Evolutionary conservation across 2,329 filamentous ascomycete genomes (phyloP), one percentile per base, ranked within the genome.

Genomic region (Seiridium unicorne): DNA sequence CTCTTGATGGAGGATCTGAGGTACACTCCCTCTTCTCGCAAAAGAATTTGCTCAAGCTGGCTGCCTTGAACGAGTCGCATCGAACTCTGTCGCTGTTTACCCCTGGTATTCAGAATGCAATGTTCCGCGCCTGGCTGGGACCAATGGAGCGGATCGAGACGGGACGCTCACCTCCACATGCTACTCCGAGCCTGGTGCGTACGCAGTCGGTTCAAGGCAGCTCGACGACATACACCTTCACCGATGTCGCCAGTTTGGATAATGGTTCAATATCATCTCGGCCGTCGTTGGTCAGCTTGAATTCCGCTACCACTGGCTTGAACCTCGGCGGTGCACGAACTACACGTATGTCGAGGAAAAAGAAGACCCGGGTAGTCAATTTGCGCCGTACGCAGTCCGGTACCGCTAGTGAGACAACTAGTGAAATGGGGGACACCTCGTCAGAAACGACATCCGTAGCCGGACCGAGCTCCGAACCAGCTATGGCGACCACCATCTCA

Each of bases 1-100:
- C 90, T 0, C 80, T 97, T 7, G 92, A 97, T 64, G 88, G 89
- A 18, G 87, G 89, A 3, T 83, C 89, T 5, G 93, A 97, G 71
- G 86, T 90, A 26, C 92, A 96, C 73, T 93, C 92, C 0, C 84
- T 96, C 5, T 98, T 99, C 73, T 98, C 94, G 0, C 92, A 97
- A 71, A 97, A 96, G 82, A 98, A 97, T 68, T 80, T 98, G 44
- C 77, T 96, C 32, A 89, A 91, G 55, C 81, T 99, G 10, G 92
- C 90, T 32, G 86, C 92, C 0, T 79, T 99, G 60, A 93, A 87
- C 3, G 90, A 96, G 69, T 96, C 93, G 2, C 93, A 98, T 68
- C 88, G 91, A 53, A 98, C 95, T 0, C 78, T 98, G 40, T 96
- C 93, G 4, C 80, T 98, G 0, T 96, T 96, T 72, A 97, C 94